These are phyloP conservation scores for Ganoderma lucidum DNA, from an alignment of 1,284 basidiomycete species.

Conservation along the genomic window DNA sequence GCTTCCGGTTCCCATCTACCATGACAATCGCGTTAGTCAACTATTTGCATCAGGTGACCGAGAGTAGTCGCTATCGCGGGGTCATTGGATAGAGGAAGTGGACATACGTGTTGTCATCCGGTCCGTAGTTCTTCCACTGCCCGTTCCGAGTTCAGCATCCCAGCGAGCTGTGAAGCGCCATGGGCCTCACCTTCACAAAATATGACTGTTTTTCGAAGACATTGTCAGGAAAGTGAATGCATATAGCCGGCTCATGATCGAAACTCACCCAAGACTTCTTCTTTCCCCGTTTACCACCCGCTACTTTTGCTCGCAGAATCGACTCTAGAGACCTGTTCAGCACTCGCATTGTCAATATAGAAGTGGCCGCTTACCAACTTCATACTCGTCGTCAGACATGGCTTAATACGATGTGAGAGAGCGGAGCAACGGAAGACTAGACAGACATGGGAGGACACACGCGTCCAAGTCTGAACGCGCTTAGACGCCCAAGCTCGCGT, in stretches of 20 bases:
- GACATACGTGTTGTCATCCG: slow-evolving; percentile 73
- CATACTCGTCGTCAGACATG: slow-evolving; percentile 54
- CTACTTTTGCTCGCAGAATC: slow-evolving; percentile 55
- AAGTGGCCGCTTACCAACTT: slow-evolving; percentile 63
- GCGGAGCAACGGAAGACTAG: not conserved
- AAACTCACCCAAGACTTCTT: slow-evolving; percentile 53
- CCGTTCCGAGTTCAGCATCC: slow-evolving; percentile 18
- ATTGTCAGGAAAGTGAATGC: not conserved
- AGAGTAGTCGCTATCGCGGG: not conserved
- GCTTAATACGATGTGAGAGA: not conserved
- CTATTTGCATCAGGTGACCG: not conserved
- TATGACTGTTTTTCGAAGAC: slow-evolving; percentile 53
- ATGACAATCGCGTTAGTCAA: not conserved
- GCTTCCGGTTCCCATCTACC: slow-evolving; percentile 73
- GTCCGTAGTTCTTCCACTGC: slow-evolving; percentile 74
- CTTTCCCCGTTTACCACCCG: slow-evolving; percentile 48
- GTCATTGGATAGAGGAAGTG: not conserved
- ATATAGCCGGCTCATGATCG: not conserved
- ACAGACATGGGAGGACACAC: slow-evolving; percentile 12
- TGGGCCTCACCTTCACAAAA: slow-evolving; percentile 62
- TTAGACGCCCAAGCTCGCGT: slow-evolving; percentile 17
- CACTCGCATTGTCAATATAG: not conserved
- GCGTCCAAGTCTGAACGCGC: slow-evolving; percentile 28
- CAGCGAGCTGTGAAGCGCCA: not conserved
- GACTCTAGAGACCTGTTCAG: slow-evolving; percentile 50